Evolutionary conservation across 106 monocot species (phyloP), one percentile per base, ranked within the genome.

Genomic region (Dendrobium huoshanense): DNA sequence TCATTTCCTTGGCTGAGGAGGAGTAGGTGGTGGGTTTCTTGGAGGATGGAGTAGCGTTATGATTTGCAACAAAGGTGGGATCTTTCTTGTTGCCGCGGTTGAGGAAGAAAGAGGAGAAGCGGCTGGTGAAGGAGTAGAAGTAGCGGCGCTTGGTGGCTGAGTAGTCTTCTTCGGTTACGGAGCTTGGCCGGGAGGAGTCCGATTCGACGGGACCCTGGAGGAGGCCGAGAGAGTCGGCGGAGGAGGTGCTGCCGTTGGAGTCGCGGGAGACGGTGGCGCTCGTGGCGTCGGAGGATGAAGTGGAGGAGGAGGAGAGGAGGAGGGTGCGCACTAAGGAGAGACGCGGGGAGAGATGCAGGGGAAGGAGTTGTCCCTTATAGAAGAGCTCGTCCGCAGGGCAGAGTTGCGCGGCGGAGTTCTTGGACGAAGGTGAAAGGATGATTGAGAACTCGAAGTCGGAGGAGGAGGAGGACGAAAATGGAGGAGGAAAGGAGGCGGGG

Each of bases 311-410:
- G 43, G 79, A 88, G 44, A 89, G 48, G n/a, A 89, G 85, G 22
- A 92, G 95, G 11, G 87, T 44, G 54, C 88, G 90, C 15, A 75
- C 78, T 77, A 88, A 86, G 2, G 92, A 87, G 31, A 89, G 85
- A 55, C 87, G 92, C 8, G 86, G 82, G 4, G 86, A 86, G 41
- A 88, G 89, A 58, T 85, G 86, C 86, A 93, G 91, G 29, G 93
- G 95, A 1, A 93, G 90, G 89, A 95, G 91, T 89, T 91, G 92
- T 70, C 92, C 95, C 55, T 91, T 95, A 77, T 83, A 76, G 83
- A 95, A 95, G 67, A 93, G 81, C 86, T 95, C 95, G 67, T 92
- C 95, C 5, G 95, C 95, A 11, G 95, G 90, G 80, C 92, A 91
- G 86, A 65, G 91, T 81, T 19, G 44, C 61, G 41, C 67, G 37